A percentile compares a stretch with the other conserved stretches of the same genome.
Conservation (phyloP, 176 grass and related monocot species). For the Rhynchospora breviuscula region DNA sequence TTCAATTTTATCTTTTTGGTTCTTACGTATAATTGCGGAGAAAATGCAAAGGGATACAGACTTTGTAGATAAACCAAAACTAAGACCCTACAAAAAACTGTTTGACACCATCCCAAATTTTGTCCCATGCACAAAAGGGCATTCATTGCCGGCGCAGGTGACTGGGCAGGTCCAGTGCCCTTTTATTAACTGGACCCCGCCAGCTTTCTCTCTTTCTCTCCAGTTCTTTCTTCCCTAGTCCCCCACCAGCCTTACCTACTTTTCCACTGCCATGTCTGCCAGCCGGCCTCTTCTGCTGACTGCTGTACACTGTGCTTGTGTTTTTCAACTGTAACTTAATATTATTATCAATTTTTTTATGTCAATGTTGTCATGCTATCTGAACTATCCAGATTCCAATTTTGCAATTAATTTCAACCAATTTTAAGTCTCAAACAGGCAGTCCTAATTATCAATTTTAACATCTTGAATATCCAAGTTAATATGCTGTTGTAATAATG, state of each 20-base stretch:
- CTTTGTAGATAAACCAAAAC: conserved; percentile 9
- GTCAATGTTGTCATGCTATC: background rate
- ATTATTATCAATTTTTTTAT: too few relatives aligned
- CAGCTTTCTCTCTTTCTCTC: background rate
- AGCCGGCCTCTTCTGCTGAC: background rate
- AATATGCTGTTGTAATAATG: too few relatives aligned
- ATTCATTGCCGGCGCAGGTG: conserved; percentile 18
- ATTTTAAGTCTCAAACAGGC: too few relatives aligned
- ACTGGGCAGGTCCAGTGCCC: background rate
- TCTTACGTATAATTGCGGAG: background rate
- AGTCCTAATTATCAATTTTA: too few relatives aligned
- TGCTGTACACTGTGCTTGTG: background rate
- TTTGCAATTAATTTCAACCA: background rate
- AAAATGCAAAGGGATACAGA: background rate
- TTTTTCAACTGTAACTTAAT: background rate
- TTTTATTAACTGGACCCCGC: background rate
- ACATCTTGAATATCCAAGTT: too few relatives aligned
- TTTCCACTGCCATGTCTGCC: background rate
- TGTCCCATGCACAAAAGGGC: conserved; percentile 21
- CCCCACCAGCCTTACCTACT: background rate
- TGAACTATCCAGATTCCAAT: background rate
- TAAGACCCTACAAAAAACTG: background rate
- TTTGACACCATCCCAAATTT: conserved; percentile 11
- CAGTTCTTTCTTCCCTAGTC: background rate
- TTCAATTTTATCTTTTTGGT: background rate